These are phyloP conservation scores for Penicillium parvum DNA, from an alignment of 495 filamentous ascomycete genomes.

Conservation along the genomic window DNA sequence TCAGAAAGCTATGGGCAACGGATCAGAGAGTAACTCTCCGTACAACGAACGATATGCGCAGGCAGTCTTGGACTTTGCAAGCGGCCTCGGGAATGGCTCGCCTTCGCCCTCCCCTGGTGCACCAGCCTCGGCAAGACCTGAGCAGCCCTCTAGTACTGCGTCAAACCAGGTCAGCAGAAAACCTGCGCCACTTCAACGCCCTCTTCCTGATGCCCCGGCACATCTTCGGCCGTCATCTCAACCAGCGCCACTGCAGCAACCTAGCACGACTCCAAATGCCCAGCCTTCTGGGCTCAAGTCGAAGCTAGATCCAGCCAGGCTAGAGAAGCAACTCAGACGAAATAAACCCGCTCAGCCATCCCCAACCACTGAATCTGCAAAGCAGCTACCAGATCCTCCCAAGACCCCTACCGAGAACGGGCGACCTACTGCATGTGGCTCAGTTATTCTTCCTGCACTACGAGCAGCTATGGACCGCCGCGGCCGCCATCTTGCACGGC, in stretches of 20 bases:
- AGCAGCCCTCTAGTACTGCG: slow-evolving; percentile 17
- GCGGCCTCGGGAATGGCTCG: background rate
- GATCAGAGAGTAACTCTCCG: slow-evolving; percentile 4
- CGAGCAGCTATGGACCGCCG: slow-evolving; percentile 82
- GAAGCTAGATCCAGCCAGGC: slow-evolving; percentile 18
- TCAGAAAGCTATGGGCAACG: too few species aligned
- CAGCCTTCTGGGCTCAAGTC: slow-evolving; percentile 21
- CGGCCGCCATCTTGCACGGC: slow-evolving; percentile 31
- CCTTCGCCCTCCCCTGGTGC: background rate
- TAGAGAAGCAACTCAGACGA: slow-evolving; percentile 9
- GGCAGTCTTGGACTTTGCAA: slow-evolving; percentile 10
- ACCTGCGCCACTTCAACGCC: slow-evolving; percentile 8
- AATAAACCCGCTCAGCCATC: slow-evolving; percentile 7
- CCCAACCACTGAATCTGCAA: slow-evolving; percentile 4
- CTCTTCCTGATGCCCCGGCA: slow-evolving; percentile 7
- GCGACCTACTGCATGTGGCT: slow-evolving; percentile 16
- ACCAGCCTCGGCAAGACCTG: background rate
- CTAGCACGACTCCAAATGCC: slow-evolving; percentile 3
- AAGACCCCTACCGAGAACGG: slow-evolving; percentile 11
- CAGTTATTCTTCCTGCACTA: slow-evolving; percentile 86
- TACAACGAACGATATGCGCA: slow-evolving; percentile 12
- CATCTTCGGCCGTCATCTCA: background rate
- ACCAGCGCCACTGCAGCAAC: slow-evolving; percentile 3
- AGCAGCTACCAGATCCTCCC: background rate
- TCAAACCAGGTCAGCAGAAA: slow-evolving; percentile 24